Base-by-base conservation (phyloP, 345 rosid species). In the Lepidium sativum region DNA sequence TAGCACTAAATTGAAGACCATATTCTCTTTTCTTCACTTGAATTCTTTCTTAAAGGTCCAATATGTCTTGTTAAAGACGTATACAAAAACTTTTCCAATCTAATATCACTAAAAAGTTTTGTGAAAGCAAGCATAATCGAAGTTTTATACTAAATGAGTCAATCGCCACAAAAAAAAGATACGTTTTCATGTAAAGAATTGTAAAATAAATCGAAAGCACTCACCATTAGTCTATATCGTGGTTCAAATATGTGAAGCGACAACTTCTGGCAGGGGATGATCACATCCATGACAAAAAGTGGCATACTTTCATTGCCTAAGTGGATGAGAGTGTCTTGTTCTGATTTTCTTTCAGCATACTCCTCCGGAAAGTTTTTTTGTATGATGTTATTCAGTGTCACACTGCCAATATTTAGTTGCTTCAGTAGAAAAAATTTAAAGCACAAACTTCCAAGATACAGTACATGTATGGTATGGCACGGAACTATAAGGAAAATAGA, bases 161-260 rank as follows among this genome's bases (percentile, higher is more conserved):
- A 48, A 9, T 50, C 1, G 8, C 58, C 2, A 16, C 13, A 68
- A 68, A 17, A 5, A 68, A 23, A 29, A 38, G 25, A 49, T 47
- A 59, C 25, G 16, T 62, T 63, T 18, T 53, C 45, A 54, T 31
- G 37, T 37, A 71, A 32, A 71, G 14, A 45, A 51, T 49, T 14
- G 16, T 42, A 43, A 7, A 27, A 35, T 8, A n/a, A 27, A 37
- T 1, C 43, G 50, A 43, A 52, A 66, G 44, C 75, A 78, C 90
- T 80, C 72, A 92, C 98, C 98, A 92, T 89, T 29, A 92, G 87
- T 67, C 97, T 77, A 65, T 92, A 89, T 25, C 95, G 81, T 12
- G 98, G 98, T 80, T 92, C 97, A 79, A 87, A 89, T 70, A 92
- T 92, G 64, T 83, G 83, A 60, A 92, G 96, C 43, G 82, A 86